phyloP scores from a whole-genome alignment of 169 alveolate species.

The Plasmodium sp. region DNA sequence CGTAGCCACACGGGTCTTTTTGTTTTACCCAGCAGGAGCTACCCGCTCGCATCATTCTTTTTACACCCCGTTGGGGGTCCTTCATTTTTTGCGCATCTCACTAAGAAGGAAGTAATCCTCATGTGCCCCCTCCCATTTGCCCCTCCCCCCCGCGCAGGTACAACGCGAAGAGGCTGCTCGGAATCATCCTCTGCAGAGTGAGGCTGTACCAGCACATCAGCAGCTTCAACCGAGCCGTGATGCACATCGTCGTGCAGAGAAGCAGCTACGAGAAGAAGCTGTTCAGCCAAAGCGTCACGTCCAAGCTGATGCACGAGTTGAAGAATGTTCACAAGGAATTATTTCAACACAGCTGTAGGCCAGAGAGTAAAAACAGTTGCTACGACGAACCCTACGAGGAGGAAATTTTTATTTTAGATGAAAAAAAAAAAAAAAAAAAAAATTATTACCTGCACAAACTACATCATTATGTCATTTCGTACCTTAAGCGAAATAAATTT shows the following conservation, averaged over 20 bases:
- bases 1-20: background rate
- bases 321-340: constrained; percentile 69
- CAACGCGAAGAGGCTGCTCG: constrained; percentile 61
- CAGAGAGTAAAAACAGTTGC: constrained; percentile 73
- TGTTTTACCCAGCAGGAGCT: background rate
- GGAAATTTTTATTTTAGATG: constrained; percentile 63
- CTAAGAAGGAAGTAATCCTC: background rate
- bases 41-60: background rate
- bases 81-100: background rate
- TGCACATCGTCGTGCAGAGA: constrained; percentile 23
- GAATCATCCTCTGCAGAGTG: constrained; percentile 65
- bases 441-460: constrained; percentile 48
- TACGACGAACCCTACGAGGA: constrained; percentile 58
- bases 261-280: background rate
- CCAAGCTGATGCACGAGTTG: constrained; percentile 24
- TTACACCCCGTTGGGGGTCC: background rate
- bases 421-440: constrained; percentile 8
- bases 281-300: constrained; percentile 6
- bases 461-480: constrained; percentile 65
- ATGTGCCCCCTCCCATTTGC: background rate
- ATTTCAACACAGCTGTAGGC: constrained; percentile 64
- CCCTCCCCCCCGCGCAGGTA: constrained; percentile 5
- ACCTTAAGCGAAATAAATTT: constrained; percentile 50
- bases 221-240: constrained; percentile 11
- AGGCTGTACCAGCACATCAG: constrained; percentile 27